Base-by-base conservation (phyloP, 78 protist genomes). In the Ministeria vibrans region DNA sequence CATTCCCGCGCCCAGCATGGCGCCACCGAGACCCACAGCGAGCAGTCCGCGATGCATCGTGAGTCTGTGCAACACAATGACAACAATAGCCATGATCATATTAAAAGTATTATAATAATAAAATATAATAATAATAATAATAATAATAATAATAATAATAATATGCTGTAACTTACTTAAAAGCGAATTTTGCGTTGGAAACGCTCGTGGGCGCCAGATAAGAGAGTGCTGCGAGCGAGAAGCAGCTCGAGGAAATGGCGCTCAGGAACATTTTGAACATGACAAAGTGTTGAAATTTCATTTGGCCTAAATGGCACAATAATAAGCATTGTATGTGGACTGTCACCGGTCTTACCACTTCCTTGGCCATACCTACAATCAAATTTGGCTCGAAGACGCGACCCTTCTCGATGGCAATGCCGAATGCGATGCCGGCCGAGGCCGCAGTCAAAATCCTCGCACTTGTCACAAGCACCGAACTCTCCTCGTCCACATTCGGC, bases 1-100 rank as follows among this genome's bases (percentile, higher is more conserved):
- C 72, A 64, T 64, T 36, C 72, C 72, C 2, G 72, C 72, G 72
- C 72, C 72, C 15, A 64, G 72, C 34, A 64, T 28, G 25, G 66
- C 66, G 34, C 32, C 66, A 4, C 66, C 66, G 25, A 59, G 7
- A 15, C 38, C 66, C 32, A 30, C 28, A 30, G 18, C 66, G 25
- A 59, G 28, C 11, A 59, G 25, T 5, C 66, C 66, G 5, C 66
- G 66, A 22, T 15, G 66, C 38, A 5, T 5, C 66, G 28, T 30
- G 66, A 22, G 28, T 22, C 34, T 28, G 34, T 30, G 18, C 38
- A 28, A 28, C 15, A 15, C 55, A 9, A 49, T 49, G 55, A 49
- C n/a, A 15, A 49, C 55, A 49, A 49, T 9, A 49, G 55, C 55
- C 9, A 49, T 15, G 15, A 49, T 15, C 9, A 9, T 15, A 49